These are phyloP conservation scores for Ustilago nuda DNA, from an alignment of 1,284 basidiomycete species.

Conservation along the genomic window DNA sequence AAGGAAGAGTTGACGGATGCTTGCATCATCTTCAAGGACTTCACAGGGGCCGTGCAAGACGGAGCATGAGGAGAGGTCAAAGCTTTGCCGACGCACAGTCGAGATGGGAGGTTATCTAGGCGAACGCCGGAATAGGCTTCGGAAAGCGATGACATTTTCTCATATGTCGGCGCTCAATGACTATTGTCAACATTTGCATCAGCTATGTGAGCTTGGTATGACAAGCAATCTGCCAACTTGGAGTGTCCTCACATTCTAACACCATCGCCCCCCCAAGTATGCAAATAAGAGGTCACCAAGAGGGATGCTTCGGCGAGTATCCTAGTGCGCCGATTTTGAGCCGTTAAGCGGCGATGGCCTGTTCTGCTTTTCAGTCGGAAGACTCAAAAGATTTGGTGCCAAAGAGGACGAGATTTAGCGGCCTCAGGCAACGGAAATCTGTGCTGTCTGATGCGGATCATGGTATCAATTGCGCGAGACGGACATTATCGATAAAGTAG, in stretches of 20 bases:
- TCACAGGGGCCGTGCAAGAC: constrained; percentile 67
- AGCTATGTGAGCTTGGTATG: no score
- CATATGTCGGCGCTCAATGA: not conserved
- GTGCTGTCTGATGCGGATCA: not conserved
- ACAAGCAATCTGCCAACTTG: no score
- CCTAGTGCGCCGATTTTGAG: no score
- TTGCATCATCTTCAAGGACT: constrained; percentile 84
- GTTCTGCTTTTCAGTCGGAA: no score
- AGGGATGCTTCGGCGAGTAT: no score
- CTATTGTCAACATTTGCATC: not conserved
- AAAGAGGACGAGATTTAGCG: no score
- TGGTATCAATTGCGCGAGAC: constrained; percentile 39
- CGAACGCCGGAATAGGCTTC: not conserved
- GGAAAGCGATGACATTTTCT: not conserved
- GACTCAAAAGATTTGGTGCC: no score
- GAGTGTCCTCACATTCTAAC: no score
- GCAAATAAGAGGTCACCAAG: no score
- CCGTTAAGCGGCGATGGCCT: no score
- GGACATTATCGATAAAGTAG: constrained; percentile 6
- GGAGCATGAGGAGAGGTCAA: constrained; percentile 10
- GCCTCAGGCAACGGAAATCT: not conserved
- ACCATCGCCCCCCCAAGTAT: no score
- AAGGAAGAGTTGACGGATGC: constrained; percentile 88
- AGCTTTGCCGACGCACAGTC: constrained; percentile 8
- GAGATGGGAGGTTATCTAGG: constrained; percentile 21